Evolutionary conservation across 768 basidiomycete species (phyloP).

Genomic region (Psilocybe cubensis): DNA sequence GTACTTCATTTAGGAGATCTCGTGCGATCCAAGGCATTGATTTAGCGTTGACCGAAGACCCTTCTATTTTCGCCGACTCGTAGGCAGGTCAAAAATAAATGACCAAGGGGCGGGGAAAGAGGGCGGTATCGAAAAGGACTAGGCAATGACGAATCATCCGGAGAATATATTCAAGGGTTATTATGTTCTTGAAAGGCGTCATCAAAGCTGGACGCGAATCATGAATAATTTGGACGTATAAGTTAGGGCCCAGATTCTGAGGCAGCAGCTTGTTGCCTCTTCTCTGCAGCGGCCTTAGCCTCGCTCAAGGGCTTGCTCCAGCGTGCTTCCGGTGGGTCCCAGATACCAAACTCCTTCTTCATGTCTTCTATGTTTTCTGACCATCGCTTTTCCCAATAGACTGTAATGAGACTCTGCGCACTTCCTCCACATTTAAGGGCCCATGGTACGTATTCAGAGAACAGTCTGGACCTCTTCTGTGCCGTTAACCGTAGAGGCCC

Average conservation of each 20-base stretch:
- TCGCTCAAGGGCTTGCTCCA: conserved; percentile 72
- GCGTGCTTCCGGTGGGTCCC: conserved; percentile 76
- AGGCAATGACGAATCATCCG: too few relatives aligned
- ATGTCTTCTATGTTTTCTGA: conserved; percentile 80
- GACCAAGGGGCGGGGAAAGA: too few relatives aligned
- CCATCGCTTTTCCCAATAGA: conserved; percentile 98
- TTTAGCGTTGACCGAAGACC: too few relatives aligned
- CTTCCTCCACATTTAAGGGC: conserved; percentile 82
- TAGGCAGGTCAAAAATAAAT: too few relatives aligned
- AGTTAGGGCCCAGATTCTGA: background rate
- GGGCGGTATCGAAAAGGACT: too few relatives aligned
- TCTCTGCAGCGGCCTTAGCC: conserved; percentile 54
- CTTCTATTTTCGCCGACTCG: too few relatives aligned
- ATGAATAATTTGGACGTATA: background rate
- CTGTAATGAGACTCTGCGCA: conserved; percentile 77
- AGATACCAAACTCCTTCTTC: conserved; percentile 83
- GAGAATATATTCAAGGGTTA: too few relatives aligned
- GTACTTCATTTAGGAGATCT: background rate
- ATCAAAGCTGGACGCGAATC: too few relatives aligned
- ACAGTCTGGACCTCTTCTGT: conserved; percentile 58
- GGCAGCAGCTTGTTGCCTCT: conserved; percentile 20
- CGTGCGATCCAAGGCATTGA: too few relatives aligned
- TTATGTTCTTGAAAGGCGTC: background rate
- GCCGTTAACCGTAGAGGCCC: conserved; percentile 75
- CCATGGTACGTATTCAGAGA: conserved; percentile 91